A percentile compares a stretch with the other conserved stretches of the same genome.
Evolutionary conservation across 805 yeast genomes (phyloP).

Genomic region (Peterozyma toletana): DNA sequence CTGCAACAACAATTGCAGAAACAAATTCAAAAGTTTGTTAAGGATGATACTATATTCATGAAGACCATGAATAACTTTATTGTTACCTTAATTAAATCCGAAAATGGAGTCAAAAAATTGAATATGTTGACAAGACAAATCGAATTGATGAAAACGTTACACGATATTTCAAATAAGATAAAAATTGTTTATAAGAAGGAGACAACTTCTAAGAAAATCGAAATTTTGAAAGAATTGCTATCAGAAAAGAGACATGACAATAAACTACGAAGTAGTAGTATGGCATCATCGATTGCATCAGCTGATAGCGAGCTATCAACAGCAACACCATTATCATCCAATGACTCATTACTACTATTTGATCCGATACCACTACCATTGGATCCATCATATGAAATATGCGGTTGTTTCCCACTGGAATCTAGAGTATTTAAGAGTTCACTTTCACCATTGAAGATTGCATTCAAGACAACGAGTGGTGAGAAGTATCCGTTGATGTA

Average conservation of each 20-base stretch:
- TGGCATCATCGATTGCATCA: background rate
- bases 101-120: slow-evolving; percentile 20
- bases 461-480: slow-evolving; percentile 53
- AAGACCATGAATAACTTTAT: slow-evolving; percentile 22
- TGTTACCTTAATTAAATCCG: slow-evolving; percentile 14
- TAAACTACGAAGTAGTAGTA: background rate
- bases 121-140: slow-evolving; percentile 42
- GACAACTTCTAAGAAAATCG: slow-evolving; percentile 69
- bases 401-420: slow-evolving; percentile 74
- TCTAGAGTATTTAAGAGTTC: slow-evolving; percentile 88
- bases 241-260: slow-evolving; percentile 29
- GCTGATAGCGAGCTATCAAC: slow-evolving; percentile 6
- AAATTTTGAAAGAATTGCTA: slow-evolving; percentile 52
- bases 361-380: slow-evolving; percentile 67
- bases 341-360: slow-evolving; percentile 26
- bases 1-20: background rate
- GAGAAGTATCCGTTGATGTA: slow-evolving; percentile 74
- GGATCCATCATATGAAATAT: slow-evolving; percentile 69
- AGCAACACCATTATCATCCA: slow-evolving; percentile 15
- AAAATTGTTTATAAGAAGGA: slow-evolving; percentile 56
- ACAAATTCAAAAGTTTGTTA: slow-evolving; percentile 2
- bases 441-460: slow-evolving; percentile 78
- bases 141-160: slow-evolving; percentile 57
- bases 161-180: slow-evolving; percentile 56
- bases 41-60: slow-evolving; percentile 13